A percentile compares a stretch with the other conserved stretches of the same genome.
phyloP scores from a whole-genome alignment of 257 asterid species.

The Datura wrightii region DNA sequence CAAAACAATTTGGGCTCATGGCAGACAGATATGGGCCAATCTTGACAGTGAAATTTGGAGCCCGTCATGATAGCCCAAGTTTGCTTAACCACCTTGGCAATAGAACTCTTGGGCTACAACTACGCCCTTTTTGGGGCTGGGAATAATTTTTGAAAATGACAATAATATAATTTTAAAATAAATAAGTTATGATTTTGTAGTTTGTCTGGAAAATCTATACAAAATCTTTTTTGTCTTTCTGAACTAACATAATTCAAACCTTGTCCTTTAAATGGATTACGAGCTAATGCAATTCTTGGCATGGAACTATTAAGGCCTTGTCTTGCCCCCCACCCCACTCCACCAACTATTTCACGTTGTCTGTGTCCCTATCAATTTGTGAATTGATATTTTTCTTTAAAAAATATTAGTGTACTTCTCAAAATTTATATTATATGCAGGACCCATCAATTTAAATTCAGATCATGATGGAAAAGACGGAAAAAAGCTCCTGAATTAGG shows the following conservation, averaged over 20 bases:
- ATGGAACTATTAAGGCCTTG: neutral
- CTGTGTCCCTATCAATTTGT: neutral
- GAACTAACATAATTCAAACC: neutral
- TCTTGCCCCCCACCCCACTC: neutral
- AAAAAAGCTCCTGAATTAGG: too few relatives aligned
- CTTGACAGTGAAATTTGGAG: constrained; percentile 36
- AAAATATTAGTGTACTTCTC: neutral
- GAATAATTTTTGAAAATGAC: neutral
- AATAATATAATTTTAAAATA: neutral
- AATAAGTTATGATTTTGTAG: neutral
- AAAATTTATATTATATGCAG: neutral
- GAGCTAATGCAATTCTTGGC: neutral
- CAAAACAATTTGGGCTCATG: constrained; percentile 7
- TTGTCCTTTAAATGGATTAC: neutral
- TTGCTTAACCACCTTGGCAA: constrained; percentile 22
- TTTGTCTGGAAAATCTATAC: neutral
- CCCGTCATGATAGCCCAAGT: constrained; percentile 27
- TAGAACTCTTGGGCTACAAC: constrained; percentile 33
- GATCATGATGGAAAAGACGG: too few relatives aligned
- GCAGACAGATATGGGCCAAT: constrained; percentile 45
- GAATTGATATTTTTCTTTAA: neutral
- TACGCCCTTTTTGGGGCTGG: constrained; percentile 34
- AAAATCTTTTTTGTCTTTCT: neutral
- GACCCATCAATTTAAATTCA: neutral
- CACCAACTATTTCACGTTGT: constrained; percentile 4